Evolutionary conservation across 257 asterid species (phyloP).

Genomic region (Verbascum thapsus): DNA sequence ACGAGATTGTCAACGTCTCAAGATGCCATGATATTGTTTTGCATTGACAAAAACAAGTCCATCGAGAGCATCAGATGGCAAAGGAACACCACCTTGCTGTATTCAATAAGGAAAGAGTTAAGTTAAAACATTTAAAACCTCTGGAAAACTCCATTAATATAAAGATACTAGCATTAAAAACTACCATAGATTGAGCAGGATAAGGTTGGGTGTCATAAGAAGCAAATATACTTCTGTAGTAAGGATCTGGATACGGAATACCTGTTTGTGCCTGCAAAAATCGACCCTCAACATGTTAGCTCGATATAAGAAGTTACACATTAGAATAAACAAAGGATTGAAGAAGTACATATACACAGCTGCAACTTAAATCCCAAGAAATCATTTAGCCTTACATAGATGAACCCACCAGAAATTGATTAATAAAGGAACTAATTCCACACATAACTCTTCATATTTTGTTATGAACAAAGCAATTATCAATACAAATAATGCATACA

Average conservation of each 20-base stretch:
- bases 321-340: constrained; percentile 11
- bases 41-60: constrained; percentile 98
- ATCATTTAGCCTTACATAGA: constrained; percentile 8
- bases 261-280: constrained; percentile 71
- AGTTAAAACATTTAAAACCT: constrained; percentile 1
- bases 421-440: no score
- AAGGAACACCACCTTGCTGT: constrained; percentile 87
- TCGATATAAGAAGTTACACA: not conserved
- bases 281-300: constrained; percentile 17
- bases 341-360: constrained; percentile 15
- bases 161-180: constrained; percentile 13
- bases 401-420: not conserved
- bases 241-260: constrained; percentile 89
- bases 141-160: constrained; percentile 6
- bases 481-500: constrained; percentile 23
- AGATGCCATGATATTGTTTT: constrained; percentile 92
- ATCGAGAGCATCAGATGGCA: constrained; percentile 85
- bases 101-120: constrained; percentile 35
- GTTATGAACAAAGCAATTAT: constrained; percentile 1
- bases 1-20: constrained; percentile 90
- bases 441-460: constrained; percentile 10
- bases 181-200: constrained; percentile 85
- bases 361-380: constrained; percentile 21
- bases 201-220: constrained; percentile 81
- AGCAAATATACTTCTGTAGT: constrained; percentile 82